phyloP scores from a whole-genome alignment of 345 rosid genomes.

The Syzygium grande region DNA sequence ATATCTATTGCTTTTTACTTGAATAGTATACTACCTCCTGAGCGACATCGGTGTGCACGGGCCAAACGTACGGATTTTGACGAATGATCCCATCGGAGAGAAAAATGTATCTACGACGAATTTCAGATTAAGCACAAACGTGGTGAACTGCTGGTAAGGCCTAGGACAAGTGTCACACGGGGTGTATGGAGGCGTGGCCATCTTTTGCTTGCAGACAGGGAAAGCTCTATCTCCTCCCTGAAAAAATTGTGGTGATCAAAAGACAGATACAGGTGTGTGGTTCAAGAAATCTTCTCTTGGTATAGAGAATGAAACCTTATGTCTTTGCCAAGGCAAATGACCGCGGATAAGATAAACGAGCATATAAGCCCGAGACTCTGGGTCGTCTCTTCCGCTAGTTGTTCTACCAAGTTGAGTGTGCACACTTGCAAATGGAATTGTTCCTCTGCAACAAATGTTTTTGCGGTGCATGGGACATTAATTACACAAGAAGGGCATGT shows the following conservation, averaged over 20 bases:
- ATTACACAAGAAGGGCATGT: background rate
- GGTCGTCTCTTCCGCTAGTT: slow-evolving; percentile 1
- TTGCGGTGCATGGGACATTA: background rate
- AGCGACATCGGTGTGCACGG: background rate
- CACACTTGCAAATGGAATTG: slow-evolving; percentile 1
- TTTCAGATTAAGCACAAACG: background rate
- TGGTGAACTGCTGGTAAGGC: background rate
- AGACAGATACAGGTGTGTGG: background rate
- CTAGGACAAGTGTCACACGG: background rate
- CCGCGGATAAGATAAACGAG: background rate
- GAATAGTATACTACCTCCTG: background rate
- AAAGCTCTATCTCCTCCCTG: slow-evolving; percentile 1
- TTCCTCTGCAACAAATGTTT: background rate
- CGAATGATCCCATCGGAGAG: background rate
- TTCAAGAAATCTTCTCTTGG: background rate
- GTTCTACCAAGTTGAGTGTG: slow-evolving; percentile 6
- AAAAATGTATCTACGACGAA: background rate
- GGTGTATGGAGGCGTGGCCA: slow-evolving; percentile 1
- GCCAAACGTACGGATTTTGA: background rate
- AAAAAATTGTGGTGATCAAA: background rate
- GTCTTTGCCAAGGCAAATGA: slow-evolving; percentile 5
- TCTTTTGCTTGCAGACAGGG: slow-evolving; percentile 5
- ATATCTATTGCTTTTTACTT: background rate
- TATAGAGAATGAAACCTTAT: background rate
- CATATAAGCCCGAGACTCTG: slow-evolving; percentile 1